Percentiles rank a stretch among this genome's conserved stretches.
phyloP scores from a whole-genome alignment of 2,329 filamentous ascomycete genomes.

The Polychaeton citri region DNA sequence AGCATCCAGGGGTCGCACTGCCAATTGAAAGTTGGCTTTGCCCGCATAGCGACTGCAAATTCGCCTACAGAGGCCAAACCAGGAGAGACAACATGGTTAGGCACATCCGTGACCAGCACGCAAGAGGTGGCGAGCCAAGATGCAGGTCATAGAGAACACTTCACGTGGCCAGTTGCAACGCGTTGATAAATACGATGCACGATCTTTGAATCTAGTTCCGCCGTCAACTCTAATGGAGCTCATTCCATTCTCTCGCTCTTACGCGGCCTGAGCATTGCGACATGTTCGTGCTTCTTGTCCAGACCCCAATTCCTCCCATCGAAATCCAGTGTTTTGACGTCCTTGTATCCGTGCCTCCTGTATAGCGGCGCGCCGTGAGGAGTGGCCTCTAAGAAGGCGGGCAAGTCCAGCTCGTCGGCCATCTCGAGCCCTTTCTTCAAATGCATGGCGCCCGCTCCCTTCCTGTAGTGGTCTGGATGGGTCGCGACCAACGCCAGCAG shows the following conservation, averaged over 20 bases:
- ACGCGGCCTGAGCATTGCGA: constrained; percentile 14
- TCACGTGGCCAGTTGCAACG: too few relatives aligned
- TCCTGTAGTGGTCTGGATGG: constrained; percentile 26
- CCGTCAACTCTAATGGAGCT: too few relatives aligned
- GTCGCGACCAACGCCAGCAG: constrained; percentile 20
- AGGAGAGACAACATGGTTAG: too few relatives aligned
- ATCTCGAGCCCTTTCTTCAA: constrained; percentile 26
- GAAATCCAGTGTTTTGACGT: constrained; percentile 12
- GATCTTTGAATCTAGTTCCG: too few relatives aligned
- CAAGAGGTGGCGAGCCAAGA: too few relatives aligned
- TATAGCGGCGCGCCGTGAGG: constrained; percentile 26
- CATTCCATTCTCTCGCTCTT: constrained; percentile 2
- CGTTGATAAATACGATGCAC: too few relatives aligned
- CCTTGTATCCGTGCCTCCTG: constrained; percentile 23
- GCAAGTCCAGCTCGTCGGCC: constrained; percentile 26
- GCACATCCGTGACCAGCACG: too few relatives aligned
- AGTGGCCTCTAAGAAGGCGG: constrained; percentile 28
- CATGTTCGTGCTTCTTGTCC: constrained; percentile 12
- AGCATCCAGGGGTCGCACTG: neutral
- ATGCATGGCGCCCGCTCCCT: constrained; percentile 25
- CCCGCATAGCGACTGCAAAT: too few relatives aligned
- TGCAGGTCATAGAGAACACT: too few relatives aligned
- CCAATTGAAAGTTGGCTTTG: too few relatives aligned
- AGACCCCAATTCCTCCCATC: constrained; percentile 16
- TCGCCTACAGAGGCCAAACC: too few relatives aligned